Base-by-base conservation (phyloP, 2,329 filamentous ascomycete genomes). In the Hypoxylon rubiginosum region DNA sequence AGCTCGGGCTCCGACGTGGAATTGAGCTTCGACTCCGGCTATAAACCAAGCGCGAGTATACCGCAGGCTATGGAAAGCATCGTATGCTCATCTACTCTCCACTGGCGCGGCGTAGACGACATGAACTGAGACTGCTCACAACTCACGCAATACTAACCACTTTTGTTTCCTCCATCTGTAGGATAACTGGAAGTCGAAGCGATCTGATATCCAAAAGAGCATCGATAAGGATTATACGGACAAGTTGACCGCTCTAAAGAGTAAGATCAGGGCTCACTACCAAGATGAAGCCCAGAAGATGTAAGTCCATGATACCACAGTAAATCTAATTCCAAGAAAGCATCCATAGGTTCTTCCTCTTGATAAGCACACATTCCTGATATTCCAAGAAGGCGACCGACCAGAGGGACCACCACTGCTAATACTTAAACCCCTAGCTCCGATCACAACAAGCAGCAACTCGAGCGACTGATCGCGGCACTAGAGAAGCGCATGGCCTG, bases 51-150 rank as follows among this genome's bases (percentile, higher is more conserved):
- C 30, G 21, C 51, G 0, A 59, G 52, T 34, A 62, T 74, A 3
- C 58, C 69, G 2, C 46, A 68, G 43, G 69, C 71, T 28, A 66
- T 75, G 66, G 51, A 65, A 53, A 72, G 66, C 17, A 73, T 75
- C 17, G 74, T 75, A 73, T 56, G 74, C 28, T 19, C 41, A 43
- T 54, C 26, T 28, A 50, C 9, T 45, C 26, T 45, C 24, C 28
- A 39, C 49, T 9, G 6, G 28, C 19, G n/a, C 17, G 9, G 3
- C 24, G 13, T 55, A 28, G 9, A 30, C 21, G 15, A 24, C 13
- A 36, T 49, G 32, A 11, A 24, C 55, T 59, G 4, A 32, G 11
- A 19, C 2, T 43, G 4, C 1, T 6, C n/a, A n/a, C 15, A 19
- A 19, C 48, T 28, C n/a, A 13, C 21, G n/a, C 9, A 13, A 21